Base-by-base conservation (phyloP, 768 basidiomycete species). In the Suillus luteus region DNA sequence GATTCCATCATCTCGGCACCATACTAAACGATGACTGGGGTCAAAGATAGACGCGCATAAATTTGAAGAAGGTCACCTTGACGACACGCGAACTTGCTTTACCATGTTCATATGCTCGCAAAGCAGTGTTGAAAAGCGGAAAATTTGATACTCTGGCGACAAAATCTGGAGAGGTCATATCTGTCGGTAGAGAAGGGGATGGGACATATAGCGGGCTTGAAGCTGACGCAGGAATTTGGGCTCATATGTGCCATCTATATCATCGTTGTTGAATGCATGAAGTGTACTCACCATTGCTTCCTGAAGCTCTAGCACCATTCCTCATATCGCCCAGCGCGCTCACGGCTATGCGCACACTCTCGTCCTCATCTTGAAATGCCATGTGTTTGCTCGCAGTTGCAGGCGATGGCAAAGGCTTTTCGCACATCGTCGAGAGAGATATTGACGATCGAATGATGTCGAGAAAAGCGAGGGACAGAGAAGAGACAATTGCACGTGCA, bases 1-100 rank as follows among this genome's bases (percentile, higher is more conserved):
- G 87, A 90, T 75, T 94, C 93, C 77, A 94, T 85, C 84, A 94
- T 90, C 75, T 90, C 89, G 19, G 91, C 92, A 57, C 93, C 91
- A 71, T 93, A 93, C 92, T 94, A 61, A 46, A 41, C 19, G 31
- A 48, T 24, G 9, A 15, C 49, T 8, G 17, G 48, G 65, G 71
- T 73, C 61, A 69, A 66, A 27, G 24, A 41, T 10, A 14, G 27
- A 51, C 52, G 35, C 17, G 49, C 55, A 59, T 44, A 62, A 65
- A 31, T 66, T 51, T 55, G 57, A n/a, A 22, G 22, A 60, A 40
- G 63, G 80, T 60, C 64, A 92, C 93, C 82, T 95, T 93, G 67
- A 95, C 91, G 52, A 95, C 91, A 41, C 91, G 80, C 11, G 92
- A 93, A 67, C 85, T 87, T 8, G 90, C 91, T 75, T 95, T 95